Evolutionary conservation across 805 yeast genomes (phyloP).

Genomic region (Metschnikowia colocasiae): DNA sequence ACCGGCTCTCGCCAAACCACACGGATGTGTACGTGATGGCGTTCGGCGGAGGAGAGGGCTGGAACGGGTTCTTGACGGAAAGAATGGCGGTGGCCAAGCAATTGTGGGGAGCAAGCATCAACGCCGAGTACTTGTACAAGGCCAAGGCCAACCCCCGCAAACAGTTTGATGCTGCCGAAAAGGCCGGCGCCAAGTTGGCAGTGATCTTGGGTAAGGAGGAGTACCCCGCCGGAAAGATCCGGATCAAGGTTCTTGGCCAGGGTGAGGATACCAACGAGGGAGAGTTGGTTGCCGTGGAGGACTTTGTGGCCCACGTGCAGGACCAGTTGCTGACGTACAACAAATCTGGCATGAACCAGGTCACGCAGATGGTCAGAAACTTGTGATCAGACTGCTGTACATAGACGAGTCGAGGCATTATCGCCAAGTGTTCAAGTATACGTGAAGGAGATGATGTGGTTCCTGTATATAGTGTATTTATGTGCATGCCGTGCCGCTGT

Average conservation of each 20-base stretch:
- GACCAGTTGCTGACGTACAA: constrained; percentile 34
- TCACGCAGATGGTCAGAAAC: constrained; percentile 59
- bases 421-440: too few relatives aligned
- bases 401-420: not conserved
- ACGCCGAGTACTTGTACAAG: constrained; percentile 88
- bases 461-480: not conserved
- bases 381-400: constrained; percentile 34
- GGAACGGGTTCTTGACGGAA: constrained; percentile 90
- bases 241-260: constrained; percentile 86
- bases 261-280: constrained; percentile 87
- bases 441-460: too few relatives aligned
- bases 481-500: too few relatives aligned
- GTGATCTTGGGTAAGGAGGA: constrained; percentile 97
- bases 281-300: constrained; percentile 60
- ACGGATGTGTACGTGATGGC: constrained; percentile 97
- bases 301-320: constrained; percentile 51
- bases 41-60: constrained; percentile 95
- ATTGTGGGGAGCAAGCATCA: constrained; percentile 86
- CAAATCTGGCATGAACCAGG: constrained; percentile 57
- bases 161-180: constrained; percentile 97
- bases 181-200: constrained; percentile 83
- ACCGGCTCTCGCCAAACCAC: constrained; percentile 71
- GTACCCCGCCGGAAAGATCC: constrained; percentile 70
- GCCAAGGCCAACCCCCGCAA: constrained; percentile 91
- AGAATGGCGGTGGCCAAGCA: constrained; percentile 82